Evolutionary conservation across 192 early-diverging fungal genomes (phyloP), one percentile per base, ranked within the genome.

Genomic region (Coemansia biformis): DNA sequence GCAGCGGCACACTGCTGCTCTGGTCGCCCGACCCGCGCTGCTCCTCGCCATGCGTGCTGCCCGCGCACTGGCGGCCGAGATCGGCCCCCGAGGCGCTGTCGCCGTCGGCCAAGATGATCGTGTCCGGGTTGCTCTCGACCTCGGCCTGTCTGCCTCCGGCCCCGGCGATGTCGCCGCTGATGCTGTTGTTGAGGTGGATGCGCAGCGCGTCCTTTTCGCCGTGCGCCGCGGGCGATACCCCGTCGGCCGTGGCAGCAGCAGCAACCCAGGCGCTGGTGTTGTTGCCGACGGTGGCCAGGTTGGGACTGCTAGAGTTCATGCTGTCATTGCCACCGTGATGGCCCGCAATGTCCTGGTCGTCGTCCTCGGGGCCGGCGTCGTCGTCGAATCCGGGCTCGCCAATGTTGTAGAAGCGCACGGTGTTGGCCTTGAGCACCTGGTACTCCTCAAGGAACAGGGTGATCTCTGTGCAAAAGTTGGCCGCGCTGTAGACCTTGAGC

Each of bases 371-470:
- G 7, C 11, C 50, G 19, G 37, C 51, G 42, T 59, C 65, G 35
- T 67, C 54, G 32, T 67, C 65, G 39, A 75, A 75, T 5, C 60
- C 60, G 28, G 66, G 52, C 47, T 75, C 72, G 35, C 61, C 72
- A 13, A 75, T 75, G 37, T 75, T 75, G 57, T 68, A 75, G 49
- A 75, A 75, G 42, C 65, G 60, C 42, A 75, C 66, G 8, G 71
- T 67, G 38, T 64, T 68, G 34, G 64, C 64, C 46, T 78, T 78
- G 39, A 78, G 76, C 38, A 65, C 58, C 31, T 74, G 69, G 52
- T 78, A 78, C 51, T 78, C 70, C 36, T 78, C 76, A 8, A 78
- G 47, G 43, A 78, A 78, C 47, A 74, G 42, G 15, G 70, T 68
- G 38, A 78, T 57, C 32, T 74, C 69, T 1, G 70, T 63, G 28